Conservation (phyloP, 1,139 yeast species). For the Suhomyces maxii region DNA sequence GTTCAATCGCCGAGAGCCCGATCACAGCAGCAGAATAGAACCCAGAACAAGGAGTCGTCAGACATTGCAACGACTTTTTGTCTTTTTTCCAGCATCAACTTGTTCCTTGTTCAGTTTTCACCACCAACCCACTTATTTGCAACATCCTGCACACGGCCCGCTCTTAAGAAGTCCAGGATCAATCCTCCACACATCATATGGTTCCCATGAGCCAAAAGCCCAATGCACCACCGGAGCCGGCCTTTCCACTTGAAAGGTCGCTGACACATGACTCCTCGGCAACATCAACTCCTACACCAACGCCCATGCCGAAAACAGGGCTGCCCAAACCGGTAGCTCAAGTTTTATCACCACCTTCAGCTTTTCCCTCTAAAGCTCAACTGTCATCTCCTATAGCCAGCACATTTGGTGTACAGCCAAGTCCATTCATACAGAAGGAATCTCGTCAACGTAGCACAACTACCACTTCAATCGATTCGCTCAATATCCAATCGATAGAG, state of each 20-base stretch:
- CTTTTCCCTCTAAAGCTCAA: background rate
- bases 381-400: background rate
- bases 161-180: background rate
- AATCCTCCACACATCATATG: background rate
- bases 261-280: background rate
- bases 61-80: too few species aligned
- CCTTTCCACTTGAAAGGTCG: background rate
- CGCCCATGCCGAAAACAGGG: background rate
- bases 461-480: constrained; percentile 21
- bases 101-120: too few species aligned
- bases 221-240: too few species aligned
- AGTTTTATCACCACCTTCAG: background rate
- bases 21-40: too few species aligned
- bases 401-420: background rate
- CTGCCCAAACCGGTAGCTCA: background rate
- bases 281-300: background rate
- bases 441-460: constrained; percentile 19
- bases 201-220: background rate
- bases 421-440: background rate
- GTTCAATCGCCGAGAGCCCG: too few species aligned
- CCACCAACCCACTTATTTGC: too few species aligned
- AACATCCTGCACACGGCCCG: too few species aligned
- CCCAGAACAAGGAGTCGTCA: too few species aligned
- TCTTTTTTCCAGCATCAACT: too few species aligned
- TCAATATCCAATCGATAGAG: constrained; percentile 21